Evolutionary conservation across 768 basidiomycete genomes (phyloP).

Genomic region (Tylopilus plumbeoviolaceoides): DNA sequence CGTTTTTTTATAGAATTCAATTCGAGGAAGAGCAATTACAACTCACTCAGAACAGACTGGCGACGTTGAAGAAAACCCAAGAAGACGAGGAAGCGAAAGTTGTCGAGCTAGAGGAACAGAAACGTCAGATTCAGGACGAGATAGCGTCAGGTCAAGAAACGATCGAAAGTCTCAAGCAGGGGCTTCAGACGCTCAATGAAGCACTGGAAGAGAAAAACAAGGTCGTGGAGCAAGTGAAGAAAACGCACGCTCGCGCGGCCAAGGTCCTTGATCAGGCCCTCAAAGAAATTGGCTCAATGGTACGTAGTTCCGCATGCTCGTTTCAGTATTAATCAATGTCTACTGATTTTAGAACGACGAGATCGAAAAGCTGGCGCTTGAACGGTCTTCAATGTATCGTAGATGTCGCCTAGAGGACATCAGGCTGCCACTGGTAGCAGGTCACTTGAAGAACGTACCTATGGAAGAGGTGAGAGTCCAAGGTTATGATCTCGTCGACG

Average conservation of each 20-base stretch:
- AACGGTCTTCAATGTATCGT: constrained; percentile 82
- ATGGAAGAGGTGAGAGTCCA: constrained; percentile 78
- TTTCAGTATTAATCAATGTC: constrained; percentile 18
- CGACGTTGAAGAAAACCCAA: constrained; percentile 48
- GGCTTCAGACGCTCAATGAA: constrained; percentile 57
- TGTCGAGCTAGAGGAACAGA: constrained; percentile 49
- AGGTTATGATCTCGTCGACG: neutral
- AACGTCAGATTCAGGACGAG: constrained; percentile 52
- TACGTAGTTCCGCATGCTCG: constrained; percentile 31
- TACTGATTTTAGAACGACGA: constrained; percentile 63
- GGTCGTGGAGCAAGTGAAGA: constrained; percentile 72
- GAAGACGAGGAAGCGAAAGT: constrained; percentile 52
- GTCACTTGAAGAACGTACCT: constrained; percentile 80
- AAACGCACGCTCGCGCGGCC: constrained; percentile 60
- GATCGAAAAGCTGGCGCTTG: constrained; percentile 82
- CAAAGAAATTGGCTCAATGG: constrained; percentile 86
- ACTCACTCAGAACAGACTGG: constrained; percentile 58
- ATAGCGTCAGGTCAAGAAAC: constrained; percentile 53
- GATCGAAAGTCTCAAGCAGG: constrained; percentile 55
- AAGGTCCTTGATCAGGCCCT: constrained; percentile 81
- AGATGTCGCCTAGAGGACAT: constrained; percentile 94
- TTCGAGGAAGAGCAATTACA: constrained; percentile 80
- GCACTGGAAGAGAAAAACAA: constrained; percentile 70
- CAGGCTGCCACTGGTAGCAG: constrained; percentile 68
- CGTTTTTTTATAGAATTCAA: constrained; percentile 47